These are phyloP conservation scores for Pestalotiopsis sp. DNA, from an alignment of 2,329 filamentous ascomycete species.

Conservation along the genomic window DNA sequence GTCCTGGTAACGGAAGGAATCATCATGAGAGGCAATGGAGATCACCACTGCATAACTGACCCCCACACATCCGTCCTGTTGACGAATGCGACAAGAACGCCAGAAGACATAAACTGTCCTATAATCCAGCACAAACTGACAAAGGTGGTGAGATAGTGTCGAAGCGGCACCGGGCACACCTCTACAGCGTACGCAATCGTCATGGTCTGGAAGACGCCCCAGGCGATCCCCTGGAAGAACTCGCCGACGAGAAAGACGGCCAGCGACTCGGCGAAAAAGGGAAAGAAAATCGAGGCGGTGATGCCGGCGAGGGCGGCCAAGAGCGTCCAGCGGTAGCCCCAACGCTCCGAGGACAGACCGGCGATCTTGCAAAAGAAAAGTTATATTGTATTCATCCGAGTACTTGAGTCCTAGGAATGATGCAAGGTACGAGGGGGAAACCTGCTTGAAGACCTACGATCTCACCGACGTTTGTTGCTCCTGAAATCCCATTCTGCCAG, in stretches of 20 bases:
- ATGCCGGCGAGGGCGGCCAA: constrained; percentile 33
- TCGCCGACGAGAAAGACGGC: constrained; percentile 34
- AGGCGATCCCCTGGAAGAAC: constrained; percentile 41
- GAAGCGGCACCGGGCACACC: constrained; percentile 72
- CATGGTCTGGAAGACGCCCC: constrained; percentile 61
- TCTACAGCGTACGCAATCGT: constrained; percentile 71
- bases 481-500: constrained; percentile 6
- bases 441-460: constrained; percentile 38
- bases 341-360: constrained; percentile 38
- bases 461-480: constrained; percentile 31
- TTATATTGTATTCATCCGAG: no score
- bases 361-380: constrained; percentile 24
- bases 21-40: no score
- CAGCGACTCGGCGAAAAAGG: constrained; percentile 36
- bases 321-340: constrained; percentile 38
- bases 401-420: no score
- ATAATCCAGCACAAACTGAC: constrained; percentile 79
- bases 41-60: constrained; percentile 27
- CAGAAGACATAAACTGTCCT: constrained; percentile 72
- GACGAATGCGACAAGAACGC: constrained; percentile 72
- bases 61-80: constrained; percentile 68
- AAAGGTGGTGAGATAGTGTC: constrained; percentile 70
- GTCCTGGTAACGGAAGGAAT: no score
- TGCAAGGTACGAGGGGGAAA: background rate
- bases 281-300: constrained; percentile 38